Base-by-base conservation (phyloP, 2,329 filamentous ascomycete species). In the Aureobasidium uvarum region DNA sequence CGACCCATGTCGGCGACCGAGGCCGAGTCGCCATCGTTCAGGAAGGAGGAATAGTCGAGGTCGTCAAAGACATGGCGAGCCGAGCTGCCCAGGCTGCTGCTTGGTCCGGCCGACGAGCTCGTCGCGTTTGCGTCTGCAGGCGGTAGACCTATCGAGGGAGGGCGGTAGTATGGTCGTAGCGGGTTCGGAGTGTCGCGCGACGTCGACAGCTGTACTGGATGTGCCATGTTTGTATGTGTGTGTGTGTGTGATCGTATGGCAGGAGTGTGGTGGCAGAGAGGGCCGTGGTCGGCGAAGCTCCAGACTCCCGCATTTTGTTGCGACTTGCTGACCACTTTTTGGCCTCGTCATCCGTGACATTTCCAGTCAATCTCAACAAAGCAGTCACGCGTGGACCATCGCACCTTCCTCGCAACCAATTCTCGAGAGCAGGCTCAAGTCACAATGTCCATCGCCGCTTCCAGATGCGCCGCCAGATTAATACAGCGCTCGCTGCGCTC, bases 41-140 rank as follows among this genome's bases (percentile, higher is more conserved):
- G 81, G 76, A 96, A 96, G 70, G 92, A 90, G 70, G 90, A 89
- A 81, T 96, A 96, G 79, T 98, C 94, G 69, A 98, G 83, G 74
- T 98, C 94, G 62, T 89, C 88, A 68, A 97, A 87, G 67, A 96
- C 89, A 75, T 95, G 89, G 76, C 92, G 90, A 69, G 92, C 91
- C 72, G 90, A 81, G 73, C 81, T 79, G 70, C 83, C 80, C 72
- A 86, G 82, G 71, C 81, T 82, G 64, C 81, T 78, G 70, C 78
- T 76, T 20, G 82, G 78, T 50, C 78, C 66, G 1, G 70, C 68
- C 64, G 74, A 67, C 52, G 74, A 71, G 38, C 50, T 45, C 28
- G 66, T 66, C 67, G 66, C 65, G 31, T 73, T 73, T 48, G 73
- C 72, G n/a, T 74, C 64, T 36, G 79, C 80, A 62, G 81, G 78